Percentiles rank a stretch among this genome's conserved stretches.
Evolutionary conservation across 2,329 filamentous ascomycete genomes (phyloP).

Genomic region (Pseudogymnoascus sp.): DNA sequence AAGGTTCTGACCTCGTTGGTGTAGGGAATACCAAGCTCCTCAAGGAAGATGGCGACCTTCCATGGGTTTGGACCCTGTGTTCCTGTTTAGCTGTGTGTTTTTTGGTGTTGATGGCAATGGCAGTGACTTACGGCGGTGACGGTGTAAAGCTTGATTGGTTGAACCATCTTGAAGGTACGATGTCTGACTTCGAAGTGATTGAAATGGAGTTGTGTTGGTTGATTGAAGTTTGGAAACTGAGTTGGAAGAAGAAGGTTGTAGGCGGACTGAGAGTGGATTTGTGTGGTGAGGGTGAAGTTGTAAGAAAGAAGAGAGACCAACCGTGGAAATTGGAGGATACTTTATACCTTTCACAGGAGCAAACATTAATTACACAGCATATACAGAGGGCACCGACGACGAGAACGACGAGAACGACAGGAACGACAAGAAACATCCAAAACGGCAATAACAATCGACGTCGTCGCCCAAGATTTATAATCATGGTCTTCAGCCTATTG

Average conservation of each 20-base stretch:
- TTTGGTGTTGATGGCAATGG: background rate
- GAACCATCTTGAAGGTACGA: slow-evolving; percentile 1
- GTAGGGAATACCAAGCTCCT: slow-evolving; percentile 37
- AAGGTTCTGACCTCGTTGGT: slow-evolving; percentile 27
- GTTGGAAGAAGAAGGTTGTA: background rate
- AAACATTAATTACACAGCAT: background rate
- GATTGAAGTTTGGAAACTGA: background rate
- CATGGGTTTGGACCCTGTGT: slow-evolving; percentile 12
- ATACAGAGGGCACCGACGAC: background rate
- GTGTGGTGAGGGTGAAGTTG: background rate
- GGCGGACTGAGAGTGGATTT: background rate
- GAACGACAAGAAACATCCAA: background rate
- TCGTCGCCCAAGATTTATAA: slow-evolving; percentile 1
- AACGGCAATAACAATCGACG: background rate
- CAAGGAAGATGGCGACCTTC: slow-evolving; percentile 39
- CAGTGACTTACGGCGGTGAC: background rate
- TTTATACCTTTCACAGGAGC: background rate
- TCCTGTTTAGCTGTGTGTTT: background rate
- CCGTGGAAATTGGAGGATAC: background rate
- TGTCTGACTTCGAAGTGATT: background rate
- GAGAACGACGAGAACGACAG: background rate
- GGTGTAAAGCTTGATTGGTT: slow-evolving; percentile 5
- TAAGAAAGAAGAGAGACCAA: background rate
- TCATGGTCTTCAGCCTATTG: background rate
- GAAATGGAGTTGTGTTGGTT: background rate